Base-by-base conservation (phyloP, 2,329 filamentous ascomycete genomes). In the Paracorniculantispora psalliotae region DNA sequence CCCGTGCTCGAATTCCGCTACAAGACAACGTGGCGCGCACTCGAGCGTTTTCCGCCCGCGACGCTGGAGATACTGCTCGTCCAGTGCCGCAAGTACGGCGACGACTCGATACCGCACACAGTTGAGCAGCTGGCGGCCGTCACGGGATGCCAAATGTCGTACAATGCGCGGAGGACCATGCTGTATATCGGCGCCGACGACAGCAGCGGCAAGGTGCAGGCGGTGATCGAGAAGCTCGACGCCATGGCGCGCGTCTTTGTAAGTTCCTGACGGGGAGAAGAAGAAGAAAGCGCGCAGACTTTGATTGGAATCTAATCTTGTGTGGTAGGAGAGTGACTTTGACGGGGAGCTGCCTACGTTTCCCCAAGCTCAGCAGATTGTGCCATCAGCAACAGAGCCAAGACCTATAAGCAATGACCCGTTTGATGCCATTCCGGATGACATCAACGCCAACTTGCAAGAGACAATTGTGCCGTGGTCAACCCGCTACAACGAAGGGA, bases 131-230 rank as follows among this genome's bases (percentile, higher is more conserved):
- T 58, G 19, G 28, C 44, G 13, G 15, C 26, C 25, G n/a, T 35
- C 5, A 21, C 41, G 8, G 35, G 43, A 2, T 61, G 57, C 21
- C 17, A 44, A 12, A 41, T 61, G 12, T 60, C 56, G 10, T 46
- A 53, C 49, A 61, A 61, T 28, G 4, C 41, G 1, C n/a, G 37
- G 3, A 28, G 59, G 26, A 51, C 57, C 12, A 15, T 59, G 17
- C n/a, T 63, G 37, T 63, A 63, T 17, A 33, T 63, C 15, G 61
- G 48, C 8, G 46, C 53, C n/a, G 23, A 59, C 17, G 28, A 46
- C 37, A 44, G 43, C 4, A 21, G 33, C 15, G 30, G 37, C n/a
- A n/a, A 8, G 6, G 17, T 63, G 12, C 28, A 49, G 2, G 17
- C 26, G 8, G 47, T 57, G 13, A 15, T 60, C 9, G 28, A 44